phyloP scores from a whole-genome alignment of 1,284 basidiomycete species.

The Ceratobasidium sp. region DNA sequence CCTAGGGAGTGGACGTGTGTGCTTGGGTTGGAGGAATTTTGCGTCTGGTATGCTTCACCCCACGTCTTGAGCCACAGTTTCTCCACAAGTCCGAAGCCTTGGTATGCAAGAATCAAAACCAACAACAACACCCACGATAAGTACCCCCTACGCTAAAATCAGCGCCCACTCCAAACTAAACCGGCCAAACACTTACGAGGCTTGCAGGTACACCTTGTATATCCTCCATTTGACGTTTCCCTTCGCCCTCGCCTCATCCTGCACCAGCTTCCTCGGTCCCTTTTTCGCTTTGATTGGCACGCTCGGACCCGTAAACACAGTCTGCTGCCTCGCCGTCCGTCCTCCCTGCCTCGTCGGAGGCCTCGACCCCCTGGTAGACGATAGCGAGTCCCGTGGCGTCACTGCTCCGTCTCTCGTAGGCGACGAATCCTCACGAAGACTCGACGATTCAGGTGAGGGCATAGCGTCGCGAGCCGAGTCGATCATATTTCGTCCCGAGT shows the following conservation, averaged over 20 bases:
- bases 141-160: slow-evolving; percentile 43
- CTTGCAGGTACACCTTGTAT: slow-evolving; percentile 77
- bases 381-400: slow-evolving; percentile 21
- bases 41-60: slow-evolving; percentile 52
- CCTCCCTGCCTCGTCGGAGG: slow-evolving; percentile 47
- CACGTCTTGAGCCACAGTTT: slow-evolving; percentile 80
- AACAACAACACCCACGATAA: slow-evolving; percentile 48
- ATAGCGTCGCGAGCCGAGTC: slow-evolving; percentile 24
- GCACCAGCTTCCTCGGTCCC: slow-evolving; percentile 71
- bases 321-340: slow-evolving; percentile 49
- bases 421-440: background rate
- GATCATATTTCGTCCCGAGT: slow-evolving; percentile 27
- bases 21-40: background rate
- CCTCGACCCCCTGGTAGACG: slow-evolving; percentile 16
- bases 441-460: background rate
- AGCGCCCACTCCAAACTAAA: background rate
- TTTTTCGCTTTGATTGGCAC: slow-evolving; percentile 50
- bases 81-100: slow-evolving; percentile 63
- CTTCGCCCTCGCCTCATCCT: slow-evolving; percentile 75
- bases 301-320: slow-evolving; percentile 14
- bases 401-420: background rate
- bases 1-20: slow-evolving; percentile 2
- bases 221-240: slow-evolving; percentile 83
- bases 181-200: slow-evolving; percentile 49
- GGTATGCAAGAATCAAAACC: slow-evolving; percentile 57